Percentiles rank a stretch among this genome's conserved stretches.
Conservation (phyloP, 768 basidiomycete genomes). For the Tylopilus vinaceipallidus region DNA sequence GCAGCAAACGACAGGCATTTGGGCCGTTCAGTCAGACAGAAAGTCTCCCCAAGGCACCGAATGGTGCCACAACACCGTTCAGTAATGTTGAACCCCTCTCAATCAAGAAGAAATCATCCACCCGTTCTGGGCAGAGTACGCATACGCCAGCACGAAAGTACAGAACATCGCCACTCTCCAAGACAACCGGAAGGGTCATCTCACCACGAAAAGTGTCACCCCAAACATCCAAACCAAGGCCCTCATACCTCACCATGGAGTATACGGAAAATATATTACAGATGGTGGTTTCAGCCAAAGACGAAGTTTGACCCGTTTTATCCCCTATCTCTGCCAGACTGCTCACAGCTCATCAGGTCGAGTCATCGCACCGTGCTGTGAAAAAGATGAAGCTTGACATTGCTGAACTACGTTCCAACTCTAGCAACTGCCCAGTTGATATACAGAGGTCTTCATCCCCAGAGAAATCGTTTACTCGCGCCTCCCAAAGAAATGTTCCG, state of each 20-base stretch:
- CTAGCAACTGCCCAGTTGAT: conserved; percentile 25
- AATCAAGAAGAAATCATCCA: conserved; percentile 81
- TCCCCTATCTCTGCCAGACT: background rate
- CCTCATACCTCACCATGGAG: conserved; percentile 30
- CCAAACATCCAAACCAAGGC: conserved; percentile 40
- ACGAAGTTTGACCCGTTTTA: conserved; percentile 49
- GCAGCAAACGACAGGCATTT: conserved; percentile 71
- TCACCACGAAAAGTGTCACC: conserved; percentile 58
- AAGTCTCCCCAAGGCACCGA: conserved; percentile 46
- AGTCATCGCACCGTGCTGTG: conserved; percentile 63
- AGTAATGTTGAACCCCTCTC: conserved; percentile 70
- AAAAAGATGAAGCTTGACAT: conserved; percentile 76
- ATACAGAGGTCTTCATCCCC: conserved; percentile 56
- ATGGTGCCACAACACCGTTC: conserved; percentile 33
- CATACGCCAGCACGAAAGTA: conserved; percentile 36
- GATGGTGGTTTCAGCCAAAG: conserved; percentile 52
- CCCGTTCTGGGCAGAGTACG: conserved; percentile 42
- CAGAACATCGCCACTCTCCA: conserved; percentile 55
- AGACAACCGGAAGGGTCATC: conserved; percentile 39
- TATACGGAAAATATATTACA: conserved; percentile 46
- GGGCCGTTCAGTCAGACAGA: conserved; percentile 52
- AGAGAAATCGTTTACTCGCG: conserved; percentile 47
- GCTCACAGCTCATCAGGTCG: conserved; percentile 47
- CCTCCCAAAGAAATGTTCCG: conserved; percentile 41
- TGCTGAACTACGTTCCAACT: conserved; percentile 37